phyloP scores from a whole-genome alignment of 345 rosid genomes.

The Eucalyptus cloeziana region DNA sequence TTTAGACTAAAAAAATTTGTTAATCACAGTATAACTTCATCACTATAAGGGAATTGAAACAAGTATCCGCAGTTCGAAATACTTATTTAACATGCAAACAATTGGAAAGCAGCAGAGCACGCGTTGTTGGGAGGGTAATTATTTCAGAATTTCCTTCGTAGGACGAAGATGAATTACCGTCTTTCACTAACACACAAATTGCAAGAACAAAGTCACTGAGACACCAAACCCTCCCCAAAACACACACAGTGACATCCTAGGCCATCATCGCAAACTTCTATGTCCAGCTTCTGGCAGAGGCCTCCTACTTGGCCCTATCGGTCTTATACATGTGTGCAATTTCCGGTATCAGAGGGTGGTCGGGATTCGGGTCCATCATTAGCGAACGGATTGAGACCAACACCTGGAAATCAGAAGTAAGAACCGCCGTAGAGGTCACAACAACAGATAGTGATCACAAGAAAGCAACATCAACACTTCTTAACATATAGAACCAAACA shows the following conservation, averaged over 20 bases:
- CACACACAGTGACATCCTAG: neutral
- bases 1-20: neutral
- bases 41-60: neutral
- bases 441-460: neutral
- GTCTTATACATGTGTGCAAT: slow-evolving; percentile 81
- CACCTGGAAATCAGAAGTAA: slow-evolving; percentile 15
- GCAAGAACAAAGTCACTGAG: slow-evolving; percentile 14
- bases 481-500: neutral
- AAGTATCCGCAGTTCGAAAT: neutral
- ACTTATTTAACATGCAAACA: neutral
- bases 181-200: neutral
- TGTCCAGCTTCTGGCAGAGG: slow-evolving; percentile 77
- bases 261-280: slow-evolving; percentile 64
- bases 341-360: slow-evolving; percentile 63
- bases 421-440: neutral
- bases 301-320: slow-evolving; percentile 57
- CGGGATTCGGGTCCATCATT: slow-evolving; percentile 63
- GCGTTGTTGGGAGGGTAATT: neutral
- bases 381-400: slow-evolving; percentile 61
- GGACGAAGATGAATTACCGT: neutral
- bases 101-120: neutral
- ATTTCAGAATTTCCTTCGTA: neutral
- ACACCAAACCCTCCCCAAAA: slow-evolving; percentile 11
- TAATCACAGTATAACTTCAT: neutral
- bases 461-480: neutral